These are phyloP conservation scores for Debaryomycetaceae sp. DNA, from an alignment of 1,139 yeast species.

Conservation along the genomic window DNA sequence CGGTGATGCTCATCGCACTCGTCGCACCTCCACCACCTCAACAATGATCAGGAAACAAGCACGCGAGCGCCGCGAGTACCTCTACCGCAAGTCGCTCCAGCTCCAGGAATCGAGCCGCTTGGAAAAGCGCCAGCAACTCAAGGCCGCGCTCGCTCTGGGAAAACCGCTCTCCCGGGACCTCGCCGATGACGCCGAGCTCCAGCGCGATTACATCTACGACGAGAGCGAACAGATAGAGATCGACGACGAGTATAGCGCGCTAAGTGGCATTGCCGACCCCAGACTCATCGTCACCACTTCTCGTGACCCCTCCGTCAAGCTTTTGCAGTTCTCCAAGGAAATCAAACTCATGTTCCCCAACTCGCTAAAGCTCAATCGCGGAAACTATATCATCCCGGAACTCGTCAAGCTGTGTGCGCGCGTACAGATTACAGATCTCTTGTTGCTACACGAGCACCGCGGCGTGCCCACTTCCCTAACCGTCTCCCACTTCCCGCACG, in stretches of 20 bases:
- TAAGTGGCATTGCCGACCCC: constrained; percentile 89
- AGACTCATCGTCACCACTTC: constrained; percentile 87
- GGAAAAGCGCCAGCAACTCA: constrained; percentile 77
- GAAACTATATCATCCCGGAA: constrained; percentile 80
- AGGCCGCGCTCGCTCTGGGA: constrained; percentile 85
- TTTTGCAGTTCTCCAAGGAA: constrained; percentile 89
- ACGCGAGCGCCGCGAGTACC: constrained; percentile 87
- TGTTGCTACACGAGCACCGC: constrained; percentile 88
- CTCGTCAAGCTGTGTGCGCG: constrained; percentile 73
- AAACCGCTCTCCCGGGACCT: constrained; percentile 81
- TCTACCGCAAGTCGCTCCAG: constrained; percentile 80
- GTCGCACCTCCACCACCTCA: no score
- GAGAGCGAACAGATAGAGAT: constrained; percentile 54
- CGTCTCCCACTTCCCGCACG: constrained; percentile 92
- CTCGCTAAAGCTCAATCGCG: constrained; percentile 81
- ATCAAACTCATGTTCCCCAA: constrained; percentile 84
- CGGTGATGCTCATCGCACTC: no score
- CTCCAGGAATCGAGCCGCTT: constrained; percentile 80
- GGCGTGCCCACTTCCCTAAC: constrained; percentile 97
- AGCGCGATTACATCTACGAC: constrained; percentile 75
- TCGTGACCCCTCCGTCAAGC: constrained; percentile 76
- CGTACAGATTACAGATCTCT: constrained; percentile 64
- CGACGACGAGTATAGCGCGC: constrained; percentile 86
- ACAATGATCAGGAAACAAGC: constrained; percentile 78
- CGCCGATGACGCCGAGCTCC: constrained; percentile 76